These are phyloP conservation scores for Polygonum aviculare DNA, from an alignment of 148 eudicot genomes.

Conservation along the genomic window DNA sequence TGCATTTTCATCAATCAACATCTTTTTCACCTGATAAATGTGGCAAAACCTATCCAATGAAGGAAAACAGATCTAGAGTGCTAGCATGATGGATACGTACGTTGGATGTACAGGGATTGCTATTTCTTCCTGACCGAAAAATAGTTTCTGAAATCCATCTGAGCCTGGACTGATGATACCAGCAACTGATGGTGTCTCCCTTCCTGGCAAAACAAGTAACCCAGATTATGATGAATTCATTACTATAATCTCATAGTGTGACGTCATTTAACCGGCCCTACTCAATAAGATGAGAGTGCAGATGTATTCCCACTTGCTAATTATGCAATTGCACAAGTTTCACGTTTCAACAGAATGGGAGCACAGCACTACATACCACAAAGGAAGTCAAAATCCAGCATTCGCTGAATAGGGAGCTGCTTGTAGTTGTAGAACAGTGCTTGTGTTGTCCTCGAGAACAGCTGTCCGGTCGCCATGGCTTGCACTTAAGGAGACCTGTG, in stretches of 20 bases:
- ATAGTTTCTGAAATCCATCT: constrained; percentile 93
- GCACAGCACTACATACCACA: constrained; percentile 43
- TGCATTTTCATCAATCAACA: not conserved
- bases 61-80: not conserved
- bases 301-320: too few relatives aligned
- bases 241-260: not conserved
- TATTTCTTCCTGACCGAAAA: constrained; percentile 98
- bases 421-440: constrained; percentile 92
- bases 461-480: constrained; percentile 91
- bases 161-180: constrained; percentile 95
- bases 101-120: constrained; percentile 95
- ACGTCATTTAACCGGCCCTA: not conserved
- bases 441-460: constrained; percentile 90
- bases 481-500: constrained; percentile 26
- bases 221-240: not conserved
- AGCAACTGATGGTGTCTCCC: constrained; percentile 99
- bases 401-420: constrained; percentile 92
- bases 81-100: constrained; percentile 32
- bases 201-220: constrained; percentile 33
- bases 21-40: not conserved
- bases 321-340: not conserved
- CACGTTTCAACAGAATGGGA: not conserved
- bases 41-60: not conserved
- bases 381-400: constrained; percentile 99
- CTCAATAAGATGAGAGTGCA: too few relatives aligned